phyloP scores from a whole-genome alignment of 139 green algal genomes.

The Dunaliella sp. region DNA sequence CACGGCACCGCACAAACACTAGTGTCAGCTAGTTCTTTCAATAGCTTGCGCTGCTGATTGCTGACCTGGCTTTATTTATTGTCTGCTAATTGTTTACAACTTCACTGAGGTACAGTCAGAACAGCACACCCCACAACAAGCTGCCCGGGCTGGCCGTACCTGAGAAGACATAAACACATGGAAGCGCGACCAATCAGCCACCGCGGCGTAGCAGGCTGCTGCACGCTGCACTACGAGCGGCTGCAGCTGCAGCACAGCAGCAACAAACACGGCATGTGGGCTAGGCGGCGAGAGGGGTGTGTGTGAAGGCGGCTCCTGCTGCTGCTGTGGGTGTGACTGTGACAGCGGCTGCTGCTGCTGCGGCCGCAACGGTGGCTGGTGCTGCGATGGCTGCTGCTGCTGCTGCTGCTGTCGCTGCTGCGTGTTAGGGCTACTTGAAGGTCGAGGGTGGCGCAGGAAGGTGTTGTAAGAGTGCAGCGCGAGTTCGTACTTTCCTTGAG shows the following conservation, averaged over 20 bases:
- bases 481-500: constrained; percentile 28
- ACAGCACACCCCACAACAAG: too few relatives aligned
- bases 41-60: too few relatives aligned
- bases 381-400: neutral
- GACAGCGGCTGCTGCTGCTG: too few relatives aligned
- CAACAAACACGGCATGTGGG: neutral
- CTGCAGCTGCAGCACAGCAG: neutral
- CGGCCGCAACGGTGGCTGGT: neutral
- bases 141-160: too few relatives aligned
- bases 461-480: constrained; percentile 20
- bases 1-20: too few relatives aligned
- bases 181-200: constrained; percentile 55
- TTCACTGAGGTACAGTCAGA: too few relatives aligned
- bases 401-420: neutral
- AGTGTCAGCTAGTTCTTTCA: too few relatives aligned
- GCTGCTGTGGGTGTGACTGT: too few relatives aligned
- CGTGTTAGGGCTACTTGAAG: neutral
- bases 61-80: too few relatives aligned
- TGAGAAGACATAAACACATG: constrained; percentile 8
- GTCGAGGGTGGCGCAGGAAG: constrained; percentile 4
- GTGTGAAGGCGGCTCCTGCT: too few relatives aligned
- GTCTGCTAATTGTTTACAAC: too few relatives aligned
- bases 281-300: neutral
- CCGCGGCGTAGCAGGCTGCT: constrained; percentile 52
- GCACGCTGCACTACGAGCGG: constrained; percentile 44